Evolutionary conservation across 1,284 basidiomycete species (phyloP), one percentile per base, ranked within the genome.

Genomic region (Earliella scabrosa): DNA sequence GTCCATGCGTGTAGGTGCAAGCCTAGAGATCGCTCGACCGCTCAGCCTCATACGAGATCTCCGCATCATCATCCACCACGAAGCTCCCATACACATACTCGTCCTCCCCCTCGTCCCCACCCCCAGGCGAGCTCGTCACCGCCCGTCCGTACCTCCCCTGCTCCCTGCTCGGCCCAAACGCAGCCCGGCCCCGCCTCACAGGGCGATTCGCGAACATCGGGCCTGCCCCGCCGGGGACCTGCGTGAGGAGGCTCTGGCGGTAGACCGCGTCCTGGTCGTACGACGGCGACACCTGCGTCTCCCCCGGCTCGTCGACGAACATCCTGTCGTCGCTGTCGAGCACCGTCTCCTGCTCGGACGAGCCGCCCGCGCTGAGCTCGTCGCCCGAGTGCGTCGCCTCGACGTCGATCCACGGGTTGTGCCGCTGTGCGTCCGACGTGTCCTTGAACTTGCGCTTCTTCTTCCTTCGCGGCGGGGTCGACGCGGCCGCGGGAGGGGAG

Each of bases 351-450:
- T 52, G 49, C 43, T 81, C 76, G 2, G 84, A 86, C 0, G 74
- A 76, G 51, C 90, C 39, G 21, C 36, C 84, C 59, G 77, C 80
- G 63, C 85, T 88, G 54, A 79, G 78, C 65, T 93, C 92, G 60
- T 92, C 90, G 21, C 92, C 93, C 16, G 90, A 92, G 65, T 93
- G 90, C 24, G 75, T 75, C 1, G 92, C 90, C 72, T 86, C 88
- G 49, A 81, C 77, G 63, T 88, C 87, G 55, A 86, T 78, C 72
- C 81, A 81, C 10, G 75, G 76, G 64, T 85, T 84, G 61, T 72
- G 68, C 48, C 76, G 75, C 59, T 71, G 73, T 38, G 61, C 67
- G 14, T 66, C 70, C 14, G 65, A 64, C 2, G 66, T 54, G 60
- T 74, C 71, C 34, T 66, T 63, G 49, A 75, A 70, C 50, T 66